Base-by-base conservation (phyloP, 2,329 filamentous ascomycete genomes). In the Arthrobotrys pseudoclavata region DNA sequence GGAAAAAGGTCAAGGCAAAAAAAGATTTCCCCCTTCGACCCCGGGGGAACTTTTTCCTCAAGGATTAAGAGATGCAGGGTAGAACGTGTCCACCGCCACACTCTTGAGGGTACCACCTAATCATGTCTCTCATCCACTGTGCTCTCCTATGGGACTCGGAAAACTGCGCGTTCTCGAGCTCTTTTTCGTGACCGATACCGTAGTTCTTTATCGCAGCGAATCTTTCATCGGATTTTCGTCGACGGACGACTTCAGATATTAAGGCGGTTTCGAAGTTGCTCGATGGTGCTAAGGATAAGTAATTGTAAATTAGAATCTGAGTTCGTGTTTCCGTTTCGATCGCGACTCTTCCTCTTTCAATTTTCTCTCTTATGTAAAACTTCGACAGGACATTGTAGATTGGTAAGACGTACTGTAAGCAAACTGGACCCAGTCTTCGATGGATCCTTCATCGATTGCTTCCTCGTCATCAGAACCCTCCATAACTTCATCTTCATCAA, bases 171-270 rank as follows among this genome's bases (percentile, higher is more conserved):
- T 71, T 67, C 53, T 77, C 74, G 15, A 77, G 53, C 42, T 71
- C 74, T 24, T 67, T 70, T 34, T 77, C 74, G 61, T 67, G 63
- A 7, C 47, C 34, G 61, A 60, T n/a, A 13, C 67, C 47, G 42
- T 62, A 61, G 40, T 37, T 67, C 37, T 77, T 77, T 18, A 77
- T 55, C 29, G 22, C 71, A 13, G 67, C 60, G 67, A 77, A 77
- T 22, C 67, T 67, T 26, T 77, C 74, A 47, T 77, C 74, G 45
- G 74, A 77, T 70, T 70, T 70, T 13, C 74, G 74, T 26, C 74
- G 74, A 18, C 74, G 74, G 47, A 77, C 67, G 61, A 77, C 74
- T 68, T 77, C 74, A 40, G 74, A 70, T 50, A 77, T 77, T 47
- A 77, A 61, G 6, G 74, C 74, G 15, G 74, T 77, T 52, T 77